A percentile compares a stretch with the other conserved stretches of the same genome.
These are phyloP conservation scores for Echria macrotheca DNA, from an alignment of 495 filamentous ascomycete species.

Conservation along the genomic window DNA sequence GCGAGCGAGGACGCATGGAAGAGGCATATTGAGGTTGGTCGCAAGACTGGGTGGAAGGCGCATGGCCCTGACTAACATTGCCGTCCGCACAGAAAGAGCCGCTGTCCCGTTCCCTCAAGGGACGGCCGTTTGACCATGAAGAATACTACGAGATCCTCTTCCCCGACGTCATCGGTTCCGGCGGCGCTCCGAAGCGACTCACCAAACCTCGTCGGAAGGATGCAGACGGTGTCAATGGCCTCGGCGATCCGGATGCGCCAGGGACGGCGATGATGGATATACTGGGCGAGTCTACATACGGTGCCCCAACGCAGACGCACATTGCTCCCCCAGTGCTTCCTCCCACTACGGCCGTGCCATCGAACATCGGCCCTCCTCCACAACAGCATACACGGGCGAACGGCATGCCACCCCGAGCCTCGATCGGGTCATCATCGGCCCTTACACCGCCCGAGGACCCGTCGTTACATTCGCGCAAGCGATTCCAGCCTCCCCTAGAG, in stretches of 20 bases:
- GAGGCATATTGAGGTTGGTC: constrained; percentile 40
- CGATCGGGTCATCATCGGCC: constrained; percentile 34
- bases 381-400: constrained; percentile 21
- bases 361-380: constrained; percentile 15
- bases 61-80: not conserved
- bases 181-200: constrained; percentile 45
- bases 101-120: constrained; percentile 40
- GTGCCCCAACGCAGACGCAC: constrained; percentile 19
- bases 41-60: no score
- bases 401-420: constrained; percentile 26
- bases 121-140: constrained; percentile 46
- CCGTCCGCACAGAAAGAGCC: constrained; percentile 46
- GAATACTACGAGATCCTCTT: constrained; percentile 47
- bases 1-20: constrained; percentile 45
- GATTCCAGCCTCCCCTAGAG: constrained; percentile 20
- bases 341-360: constrained; percentile 6
- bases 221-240: constrained; percentile 23
- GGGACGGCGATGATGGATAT: constrained; percentile 30
- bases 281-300: constrained; percentile 20
- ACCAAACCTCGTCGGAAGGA: constrained; percentile 42
- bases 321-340: constrained; percentile 16
- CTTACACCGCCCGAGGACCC: constrained; percentile 48
- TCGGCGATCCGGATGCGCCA: constrained; percentile 26
- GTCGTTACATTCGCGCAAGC: constrained; percentile 29
- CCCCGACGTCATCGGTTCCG: constrained; percentile 45